Evolutionary conservation across 2,329 filamentous ascomycete genomes (phyloP).

Genomic region (Furcasterigmium sp.): DNA sequence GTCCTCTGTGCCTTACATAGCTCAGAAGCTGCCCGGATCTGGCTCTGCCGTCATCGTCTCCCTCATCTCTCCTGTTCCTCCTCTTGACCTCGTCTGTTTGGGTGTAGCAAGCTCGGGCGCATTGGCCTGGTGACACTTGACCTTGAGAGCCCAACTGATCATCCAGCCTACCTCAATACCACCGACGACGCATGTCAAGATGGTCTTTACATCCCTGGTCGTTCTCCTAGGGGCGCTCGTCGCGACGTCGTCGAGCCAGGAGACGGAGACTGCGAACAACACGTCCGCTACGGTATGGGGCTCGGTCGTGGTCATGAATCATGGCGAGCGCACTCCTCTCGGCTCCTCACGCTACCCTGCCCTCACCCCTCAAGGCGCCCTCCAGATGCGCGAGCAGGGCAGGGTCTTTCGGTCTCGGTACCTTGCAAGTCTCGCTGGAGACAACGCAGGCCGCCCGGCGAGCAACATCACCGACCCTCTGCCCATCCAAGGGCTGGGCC

Average conservation of each 20-base stretch:
- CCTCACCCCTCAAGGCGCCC: constrained; percentile 48
- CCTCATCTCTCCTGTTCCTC: too few species aligned
- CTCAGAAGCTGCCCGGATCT: not conserved
- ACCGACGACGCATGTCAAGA: constrained; percentile 6
- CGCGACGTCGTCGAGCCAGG: constrained; percentile 21
- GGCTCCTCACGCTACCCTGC: constrained; percentile 18
- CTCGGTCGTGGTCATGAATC: constrained; percentile 40
- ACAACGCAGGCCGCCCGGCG: constrained; percentile 10
- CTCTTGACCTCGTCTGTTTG: too few species aligned
- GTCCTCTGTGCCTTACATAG: not conserved
- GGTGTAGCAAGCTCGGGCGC: too few species aligned
- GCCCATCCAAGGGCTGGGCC: constrained; percentile 36
- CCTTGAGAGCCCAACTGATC: too few species aligned
- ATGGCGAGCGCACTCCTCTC: constrained; percentile 49
- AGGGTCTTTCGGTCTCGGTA: constrained; percentile 44
- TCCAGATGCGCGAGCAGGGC: constrained; percentile 46
- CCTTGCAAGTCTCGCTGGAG: constrained; percentile 23
- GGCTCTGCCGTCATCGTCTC: too few species aligned
- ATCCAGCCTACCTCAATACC: too few species aligned
- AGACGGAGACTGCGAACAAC: constrained; percentile 5
- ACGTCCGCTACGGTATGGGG: constrained; percentile 40
- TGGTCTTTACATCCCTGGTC: constrained; percentile 13
- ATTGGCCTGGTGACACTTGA: too few species aligned
- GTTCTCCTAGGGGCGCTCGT: constrained; percentile 18
- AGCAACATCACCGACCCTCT: constrained; percentile 21